A percentile compares a stretch with the other conserved stretches of the same genome.
Evolutionary conservation across 2,329 filamentous ascomycete species (phyloP).

Genomic region (Pestalotiopsis sp.): DNA sequence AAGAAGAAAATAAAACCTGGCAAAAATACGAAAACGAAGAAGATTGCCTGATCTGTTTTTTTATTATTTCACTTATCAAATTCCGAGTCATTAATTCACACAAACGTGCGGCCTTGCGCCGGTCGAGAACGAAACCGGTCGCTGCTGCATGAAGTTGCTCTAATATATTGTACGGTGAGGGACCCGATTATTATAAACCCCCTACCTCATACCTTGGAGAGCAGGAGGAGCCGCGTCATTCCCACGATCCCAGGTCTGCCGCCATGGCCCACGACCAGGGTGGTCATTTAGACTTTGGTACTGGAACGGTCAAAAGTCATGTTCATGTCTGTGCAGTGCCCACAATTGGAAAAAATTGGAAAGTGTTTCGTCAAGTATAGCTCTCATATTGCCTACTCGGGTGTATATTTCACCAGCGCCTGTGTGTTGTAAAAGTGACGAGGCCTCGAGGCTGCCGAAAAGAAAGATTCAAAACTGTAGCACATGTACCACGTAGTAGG

Average conservation of each 20-base stretch:
- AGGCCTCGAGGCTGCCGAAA: not conserved
- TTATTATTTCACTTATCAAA: not conserved
- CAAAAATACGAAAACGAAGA: constrained; percentile 5
- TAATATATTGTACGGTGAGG: constrained; percentile 5
- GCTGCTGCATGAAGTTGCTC: not conserved
- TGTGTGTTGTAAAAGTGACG: no score
- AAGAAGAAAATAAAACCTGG: not conserved
- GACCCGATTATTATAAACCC: not conserved
- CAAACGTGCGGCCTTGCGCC: not conserved
- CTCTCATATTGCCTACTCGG: not conserved
- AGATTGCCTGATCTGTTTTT: not conserved
- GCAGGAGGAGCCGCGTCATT: constrained; percentile 6
- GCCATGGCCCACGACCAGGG: not conserved
- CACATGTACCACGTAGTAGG: not conserved
- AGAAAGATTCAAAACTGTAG: not conserved
- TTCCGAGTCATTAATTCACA: not conserved
- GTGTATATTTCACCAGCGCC: no score
- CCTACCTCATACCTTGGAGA: not conserved
- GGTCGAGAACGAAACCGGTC: not conserved
- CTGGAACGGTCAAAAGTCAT: not conserved
- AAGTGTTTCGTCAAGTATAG: not conserved
- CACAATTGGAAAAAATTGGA: not conserved
- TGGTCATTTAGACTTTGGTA: constrained; percentile 7
- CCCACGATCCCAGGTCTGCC: not conserved
- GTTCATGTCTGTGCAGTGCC: not conserved